These are phyloP conservation scores for Cercospora janseana DNA, from an alignment of 2,329 filamentous ascomycete species.

Conservation along the genomic window DNA sequence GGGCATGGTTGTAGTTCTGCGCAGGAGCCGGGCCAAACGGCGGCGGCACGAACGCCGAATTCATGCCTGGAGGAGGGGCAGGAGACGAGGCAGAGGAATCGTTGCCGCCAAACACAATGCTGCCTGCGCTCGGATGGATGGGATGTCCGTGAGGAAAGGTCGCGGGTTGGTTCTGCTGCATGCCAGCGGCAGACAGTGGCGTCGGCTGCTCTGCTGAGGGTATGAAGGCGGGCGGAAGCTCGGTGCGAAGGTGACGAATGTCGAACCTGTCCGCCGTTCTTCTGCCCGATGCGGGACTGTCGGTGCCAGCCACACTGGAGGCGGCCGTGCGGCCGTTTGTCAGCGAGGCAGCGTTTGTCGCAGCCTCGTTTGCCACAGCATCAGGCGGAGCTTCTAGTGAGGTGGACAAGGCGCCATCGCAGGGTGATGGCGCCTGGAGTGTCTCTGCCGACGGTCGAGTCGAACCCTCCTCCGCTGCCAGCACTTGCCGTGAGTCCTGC, in stretches of 20 bases:
- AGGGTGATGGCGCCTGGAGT: constrained; percentile 24
- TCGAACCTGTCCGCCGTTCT: constrained; percentile 29
- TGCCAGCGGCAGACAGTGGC: constrained; percentile 27
- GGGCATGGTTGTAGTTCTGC: constrained; percentile 26
- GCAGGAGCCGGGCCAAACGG: constrained; percentile 20
- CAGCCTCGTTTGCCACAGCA: neutral
- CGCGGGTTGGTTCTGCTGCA: constrained; percentile 17
- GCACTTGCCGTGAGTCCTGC: neutral
- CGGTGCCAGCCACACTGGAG: constrained; percentile 8
- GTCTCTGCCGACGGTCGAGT: constrained; percentile 11
- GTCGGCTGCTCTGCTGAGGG: constrained; percentile 31
- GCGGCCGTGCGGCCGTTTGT: constrained; percentile 17
- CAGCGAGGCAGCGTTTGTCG: neutral
- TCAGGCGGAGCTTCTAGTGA: constrained; percentile 23
- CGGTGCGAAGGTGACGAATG: constrained; percentile 32
- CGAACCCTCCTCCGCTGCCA: neutral
- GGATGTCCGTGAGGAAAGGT: constrained; percentile 23
- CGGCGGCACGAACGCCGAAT: constrained; percentile 26
- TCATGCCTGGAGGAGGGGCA: constrained; percentile 32
- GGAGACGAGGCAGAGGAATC: constrained; percentile 42
- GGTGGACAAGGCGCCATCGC: constrained; percentile 21
- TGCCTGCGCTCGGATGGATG: constrained; percentile 30
- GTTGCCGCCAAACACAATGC: constrained; percentile 42
- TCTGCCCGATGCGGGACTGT: constrained; percentile 19
- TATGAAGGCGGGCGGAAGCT: constrained; percentile 36